These are phyloP conservation scores for Peronosclerospora sorghi DNA, from an alignment of 352 stramenopile genomes.

Conservation along the genomic window DNA sequence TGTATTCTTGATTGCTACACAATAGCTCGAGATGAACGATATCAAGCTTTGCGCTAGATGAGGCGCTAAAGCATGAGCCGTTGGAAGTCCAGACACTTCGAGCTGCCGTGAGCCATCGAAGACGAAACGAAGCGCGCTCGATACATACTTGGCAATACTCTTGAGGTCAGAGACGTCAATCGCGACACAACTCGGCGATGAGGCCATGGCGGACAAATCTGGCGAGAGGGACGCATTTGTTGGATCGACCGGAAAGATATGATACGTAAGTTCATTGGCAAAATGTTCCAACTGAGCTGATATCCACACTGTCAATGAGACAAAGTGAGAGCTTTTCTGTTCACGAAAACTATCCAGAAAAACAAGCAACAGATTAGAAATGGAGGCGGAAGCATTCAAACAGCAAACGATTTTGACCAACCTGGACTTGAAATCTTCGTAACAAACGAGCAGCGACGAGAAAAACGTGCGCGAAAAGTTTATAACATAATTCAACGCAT, in stretches of 20 bases:
- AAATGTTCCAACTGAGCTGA: slow-evolving; percentile 68
- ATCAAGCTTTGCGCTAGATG: slow-evolving; percentile 49
- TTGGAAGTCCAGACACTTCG: slow-evolving; percentile 64
- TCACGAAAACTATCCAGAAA: slow-evolving; percentile 44
- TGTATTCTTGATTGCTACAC: slow-evolving; percentile 50
- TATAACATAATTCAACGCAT: slow-evolving; percentile 72
- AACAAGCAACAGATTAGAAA: background rate
- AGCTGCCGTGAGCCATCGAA: slow-evolving; percentile 76
- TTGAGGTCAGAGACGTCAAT: slow-evolving; percentile 74
- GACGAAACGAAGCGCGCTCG: slow-evolving; percentile 58
- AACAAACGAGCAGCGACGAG: slow-evolving; percentile 75
- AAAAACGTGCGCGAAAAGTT: slow-evolving; percentile 78
- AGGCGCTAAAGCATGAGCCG: slow-evolving; percentile 56
- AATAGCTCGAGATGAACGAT: slow-evolving; percentile 54
- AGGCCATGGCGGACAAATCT: slow-evolving; percentile 7
- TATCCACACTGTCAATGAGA: slow-evolving; percentile 74
- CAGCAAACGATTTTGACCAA: slow-evolving; percentile 2
- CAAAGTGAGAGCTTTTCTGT: slow-evolving; percentile 64
- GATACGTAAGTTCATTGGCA: slow-evolving; percentile 53
- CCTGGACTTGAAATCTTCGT: slow-evolving; percentile 71
- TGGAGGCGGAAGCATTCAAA: background rate
- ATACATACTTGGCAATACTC: slow-evolving; percentile 64
- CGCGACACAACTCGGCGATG: slow-evolving; percentile 20
- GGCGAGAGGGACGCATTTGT: slow-evolving; percentile 16
- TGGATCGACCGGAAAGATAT: slow-evolving; percentile 61